These are phyloP conservation scores for Gnomoniopsis smithogilvyi DNA, from an alignment of 2,329 filamentous ascomycete species.

Conservation along the genomic window DNA sequence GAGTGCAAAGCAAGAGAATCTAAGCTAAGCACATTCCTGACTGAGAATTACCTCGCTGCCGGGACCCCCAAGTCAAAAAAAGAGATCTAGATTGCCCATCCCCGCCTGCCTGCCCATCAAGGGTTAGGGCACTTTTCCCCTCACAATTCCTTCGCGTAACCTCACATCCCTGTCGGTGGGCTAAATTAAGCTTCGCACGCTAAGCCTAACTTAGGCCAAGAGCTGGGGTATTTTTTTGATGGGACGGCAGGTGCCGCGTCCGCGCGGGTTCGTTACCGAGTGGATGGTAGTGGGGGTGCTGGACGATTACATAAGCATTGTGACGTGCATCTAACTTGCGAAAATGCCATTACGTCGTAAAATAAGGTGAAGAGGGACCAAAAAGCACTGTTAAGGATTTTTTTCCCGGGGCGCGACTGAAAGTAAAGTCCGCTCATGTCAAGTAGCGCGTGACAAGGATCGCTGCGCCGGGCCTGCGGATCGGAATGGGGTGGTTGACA, in stretches of 20 bases:
- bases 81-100: too few relatives aligned
- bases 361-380: too few relatives aligned
- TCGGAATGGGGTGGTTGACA: background rate
- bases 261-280: background rate
- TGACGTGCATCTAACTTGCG: too few relatives aligned
- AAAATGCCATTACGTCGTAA: too few relatives aligned
- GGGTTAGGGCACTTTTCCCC: background rate
- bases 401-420: background rate
- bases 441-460: background rate
- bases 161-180: background rate
- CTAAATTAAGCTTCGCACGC: background rate
- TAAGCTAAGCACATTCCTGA: too few relatives aligned
- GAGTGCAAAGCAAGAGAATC: too few relatives aligned
- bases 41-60: too few relatives aligned
- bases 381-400: too few relatives aligned
- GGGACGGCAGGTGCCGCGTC: conserved; percentile 1
- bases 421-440: background rate
- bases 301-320: background rate
- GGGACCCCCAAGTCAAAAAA: too few relatives aligned
- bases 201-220: background rate
- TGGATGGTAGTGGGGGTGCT: background rate
- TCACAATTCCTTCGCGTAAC: background rate
- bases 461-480: background rate
- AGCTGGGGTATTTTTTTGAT: background rate
- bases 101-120: background rate